phyloP scores from a whole-genome alignment of 1,284 basidiomycete genomes.

The Irpex rosettiformis region DNA sequence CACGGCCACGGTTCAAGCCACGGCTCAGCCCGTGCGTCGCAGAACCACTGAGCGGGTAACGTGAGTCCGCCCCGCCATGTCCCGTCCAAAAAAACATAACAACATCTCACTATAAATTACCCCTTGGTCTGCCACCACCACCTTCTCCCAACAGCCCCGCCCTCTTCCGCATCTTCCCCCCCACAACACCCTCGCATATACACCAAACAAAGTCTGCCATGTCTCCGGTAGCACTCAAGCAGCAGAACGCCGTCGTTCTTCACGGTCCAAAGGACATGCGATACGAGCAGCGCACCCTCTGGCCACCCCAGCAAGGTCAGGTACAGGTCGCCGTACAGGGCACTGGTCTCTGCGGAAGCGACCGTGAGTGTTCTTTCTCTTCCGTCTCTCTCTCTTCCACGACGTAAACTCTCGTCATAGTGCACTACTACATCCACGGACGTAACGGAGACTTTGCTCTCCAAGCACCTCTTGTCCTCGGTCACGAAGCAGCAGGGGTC shows the following conservation, averaged over 20 bases:
- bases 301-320: conserved; percentile 63
- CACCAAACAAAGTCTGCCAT: too few relatives aligned
- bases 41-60: neutral
- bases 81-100: neutral
- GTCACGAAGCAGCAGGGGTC: conserved; percentile 88
- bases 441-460: conserved; percentile 91
- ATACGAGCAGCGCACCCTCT: conserved; percentile 62
- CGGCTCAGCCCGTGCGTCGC: neutral
- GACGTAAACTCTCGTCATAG: conserved; percentile 35
- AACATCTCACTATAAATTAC: conserved; percentile 22
- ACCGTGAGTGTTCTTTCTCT: conserved; percentile 54
- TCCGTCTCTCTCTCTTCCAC: conserved; percentile 9
- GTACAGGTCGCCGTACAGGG: conserved; percentile 75
- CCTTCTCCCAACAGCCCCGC: conserved; percentile 21
- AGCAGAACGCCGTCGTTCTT: conserved; percentile 66
- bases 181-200: conserved; percentile 14
- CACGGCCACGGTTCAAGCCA: too few relatives aligned
- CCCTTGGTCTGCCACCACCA: conserved; percentile 12
- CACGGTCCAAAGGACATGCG: conserved; percentile 71
- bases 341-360: conserved; percentile 91
- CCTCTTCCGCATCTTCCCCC: conserved; percentile 16
- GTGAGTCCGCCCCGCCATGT: neutral
- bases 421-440: conserved; percentile 88
- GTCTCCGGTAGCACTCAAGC: conserved; percentile 55
- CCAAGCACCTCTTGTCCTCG: conserved; percentile 80